Conservation (phyloP, 805 yeast genomes). For the Nakazawaea molendinolei region DNA sequence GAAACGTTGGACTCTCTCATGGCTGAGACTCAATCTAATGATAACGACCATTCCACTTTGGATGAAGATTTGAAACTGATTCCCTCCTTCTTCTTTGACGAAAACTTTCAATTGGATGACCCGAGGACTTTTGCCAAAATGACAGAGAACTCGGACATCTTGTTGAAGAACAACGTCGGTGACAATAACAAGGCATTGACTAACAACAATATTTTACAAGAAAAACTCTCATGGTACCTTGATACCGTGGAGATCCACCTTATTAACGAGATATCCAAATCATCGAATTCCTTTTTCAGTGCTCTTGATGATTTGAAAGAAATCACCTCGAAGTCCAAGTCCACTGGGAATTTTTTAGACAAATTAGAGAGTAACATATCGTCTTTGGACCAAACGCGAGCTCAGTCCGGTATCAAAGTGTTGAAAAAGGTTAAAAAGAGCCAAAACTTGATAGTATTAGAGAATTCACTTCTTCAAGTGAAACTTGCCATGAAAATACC, state of each 20-base stretch:
- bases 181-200: conserved; percentile 32
- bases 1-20: conserved; percentile 32
- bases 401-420: conserved; percentile 42
- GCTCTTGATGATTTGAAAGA: conserved; percentile 74
- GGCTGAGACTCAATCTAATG: conserved; percentile 20
- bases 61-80: conserved; percentile 34
- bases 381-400: conserved; percentile 40
- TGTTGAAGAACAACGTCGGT: conserved; percentile 26
- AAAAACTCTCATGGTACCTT: conserved; percentile 71
- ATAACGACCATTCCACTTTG: conserved; percentile 9
- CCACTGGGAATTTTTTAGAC: conserved; percentile 41
- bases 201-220: conserved; percentile 58
- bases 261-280: conserved; percentile 74
- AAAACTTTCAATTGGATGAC: conserved; percentile 76
- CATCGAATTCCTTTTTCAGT: conserved; percentile 78
- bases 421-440: conserved; percentile 44
- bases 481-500: conserved; percentile 37
- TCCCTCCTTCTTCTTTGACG: conserved; percentile 64
- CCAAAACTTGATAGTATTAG: conserved; percentile 55
- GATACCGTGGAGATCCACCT: conserved; percentile 80
- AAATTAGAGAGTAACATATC: conserved; percentile 39
- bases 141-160: conserved; percentile 48
- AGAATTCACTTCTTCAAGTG: conserved; percentile 53
- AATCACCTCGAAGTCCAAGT: conserved; percentile 48
- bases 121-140: conserved; percentile 79